Evolutionary conservation across 2,329 filamentous ascomycete genomes (phyloP).

Genomic region (Dactylellina haptotyla): DNA sequence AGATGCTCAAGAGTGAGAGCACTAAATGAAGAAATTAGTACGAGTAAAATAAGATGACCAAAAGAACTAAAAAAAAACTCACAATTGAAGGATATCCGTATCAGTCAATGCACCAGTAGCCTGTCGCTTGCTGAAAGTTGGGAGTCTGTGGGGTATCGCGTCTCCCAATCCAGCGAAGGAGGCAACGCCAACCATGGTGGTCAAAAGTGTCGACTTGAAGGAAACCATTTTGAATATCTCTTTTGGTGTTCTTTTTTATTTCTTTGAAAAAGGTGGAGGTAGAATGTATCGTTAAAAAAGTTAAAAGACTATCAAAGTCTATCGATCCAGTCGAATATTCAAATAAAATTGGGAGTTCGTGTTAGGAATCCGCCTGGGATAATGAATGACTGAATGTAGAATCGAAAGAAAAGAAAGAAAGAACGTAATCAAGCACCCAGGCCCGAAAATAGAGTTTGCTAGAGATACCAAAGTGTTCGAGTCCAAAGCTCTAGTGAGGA

Average conservation of each 20-base stretch:
- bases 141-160: constrained; percentile 39
- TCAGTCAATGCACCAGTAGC: constrained; percentile 63
- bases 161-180: constrained; percentile 40
- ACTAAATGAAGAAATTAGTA: constrained; percentile 60
- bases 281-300: constrained; percentile 1
- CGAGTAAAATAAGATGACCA: constrained; percentile 29
- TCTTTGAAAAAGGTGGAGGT: constrained; percentile 10
- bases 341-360: constrained; percentile 33
- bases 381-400: constrained; percentile 30
- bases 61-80: constrained; percentile 62
- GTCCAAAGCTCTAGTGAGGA: constrained; percentile 47
- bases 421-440: constrained; percentile 52
- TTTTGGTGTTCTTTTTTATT: constrained; percentile 9
- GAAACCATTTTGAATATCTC: constrained; percentile 50
- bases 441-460: constrained; percentile 27
- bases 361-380: constrained; percentile 56
- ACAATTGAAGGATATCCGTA: constrained; percentile 68
- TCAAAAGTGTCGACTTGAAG: constrained; percentile 50
- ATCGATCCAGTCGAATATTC: constrained; percentile 53
- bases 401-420: constrained; percentile 21
- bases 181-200: constrained; percentile 39
- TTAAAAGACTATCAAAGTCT: constrained; percentile 51
- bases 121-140: constrained; percentile 51
- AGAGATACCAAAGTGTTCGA: constrained; percentile 32
- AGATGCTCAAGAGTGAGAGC: constrained; percentile 79